Evolutionary conservation across 2,329 filamentous ascomycete species (phyloP).

Genomic region (Colletotrichum sp.): DNA sequence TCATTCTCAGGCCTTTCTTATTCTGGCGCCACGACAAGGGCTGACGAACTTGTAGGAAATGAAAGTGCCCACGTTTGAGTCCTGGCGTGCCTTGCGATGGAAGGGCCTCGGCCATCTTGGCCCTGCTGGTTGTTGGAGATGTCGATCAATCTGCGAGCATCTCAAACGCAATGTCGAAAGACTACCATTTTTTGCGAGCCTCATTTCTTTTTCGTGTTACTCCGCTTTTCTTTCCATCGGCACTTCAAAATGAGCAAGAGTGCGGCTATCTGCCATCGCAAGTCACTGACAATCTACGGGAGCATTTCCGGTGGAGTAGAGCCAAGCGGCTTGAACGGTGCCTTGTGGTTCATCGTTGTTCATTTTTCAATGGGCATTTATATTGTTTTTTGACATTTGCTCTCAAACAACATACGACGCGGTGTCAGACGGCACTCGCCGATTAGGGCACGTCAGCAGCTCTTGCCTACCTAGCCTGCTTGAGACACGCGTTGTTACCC

Average conservation of each 20-base stretch:
- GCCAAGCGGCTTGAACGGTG: not conserved
- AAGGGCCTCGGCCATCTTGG: not conserved
- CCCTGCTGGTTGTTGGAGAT: not conserved
- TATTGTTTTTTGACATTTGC: not conserved
- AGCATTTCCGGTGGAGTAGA: not conserved
- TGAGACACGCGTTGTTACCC: not conserved
- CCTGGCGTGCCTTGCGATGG: not conserved
- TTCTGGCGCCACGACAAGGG: not conserved
- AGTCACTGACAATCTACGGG: not conserved
- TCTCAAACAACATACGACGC: not conserved
- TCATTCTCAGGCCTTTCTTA: not conserved
- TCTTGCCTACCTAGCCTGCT: not conserved
- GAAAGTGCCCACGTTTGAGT: not conserved
- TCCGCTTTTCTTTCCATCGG: not conserved
- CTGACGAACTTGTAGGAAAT: constrained; percentile 7
- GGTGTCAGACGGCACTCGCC: not conserved
- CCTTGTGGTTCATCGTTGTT: not conserved
- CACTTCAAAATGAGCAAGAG: not conserved
- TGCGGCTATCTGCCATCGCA: not conserved
- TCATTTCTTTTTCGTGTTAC: not conserved
- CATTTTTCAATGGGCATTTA: not conserved
- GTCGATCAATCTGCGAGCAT: not conserved
- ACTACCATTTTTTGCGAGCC: not conserved
- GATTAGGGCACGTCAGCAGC: not conserved
- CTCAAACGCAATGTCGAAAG: not conserved